Evolutionary conservation across 164 flowering plant genomes (phyloP).

Genomic region (Aristolochia fimbriata): DNA sequence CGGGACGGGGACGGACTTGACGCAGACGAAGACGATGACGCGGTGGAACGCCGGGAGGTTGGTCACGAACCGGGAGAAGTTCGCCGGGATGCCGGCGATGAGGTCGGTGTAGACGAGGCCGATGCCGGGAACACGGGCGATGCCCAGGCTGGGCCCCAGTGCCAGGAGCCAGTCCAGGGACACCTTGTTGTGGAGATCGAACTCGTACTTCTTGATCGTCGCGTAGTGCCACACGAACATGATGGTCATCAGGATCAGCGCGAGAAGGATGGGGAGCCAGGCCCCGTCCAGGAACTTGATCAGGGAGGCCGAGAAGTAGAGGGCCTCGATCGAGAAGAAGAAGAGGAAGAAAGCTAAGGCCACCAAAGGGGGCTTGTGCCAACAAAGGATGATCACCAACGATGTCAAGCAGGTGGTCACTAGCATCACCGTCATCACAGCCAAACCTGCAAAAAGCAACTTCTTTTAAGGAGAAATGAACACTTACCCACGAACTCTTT

Average conservation of each 20-base stretch:
- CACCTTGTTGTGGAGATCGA: constrained; percentile 93
- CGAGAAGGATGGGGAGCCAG: constrained; percentile 95
- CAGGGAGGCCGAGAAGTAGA: constrained; percentile 90
- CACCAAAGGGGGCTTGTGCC: constrained; percentile 77
- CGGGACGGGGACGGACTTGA: constrained; percentile 83
- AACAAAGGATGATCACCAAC: constrained; percentile 71
- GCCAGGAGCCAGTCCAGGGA: constrained; percentile 92
- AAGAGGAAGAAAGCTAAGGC: constrained; percentile 73
- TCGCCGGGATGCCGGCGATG: constrained; percentile 82
- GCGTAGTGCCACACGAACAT: constrained; percentile 95
- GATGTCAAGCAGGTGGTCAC: constrained; percentile 90
- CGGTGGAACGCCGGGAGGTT: constrained; percentile 94
- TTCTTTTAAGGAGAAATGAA: too few relatives aligned
- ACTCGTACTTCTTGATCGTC: constrained; percentile 82
- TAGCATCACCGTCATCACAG: constrained; percentile 91
- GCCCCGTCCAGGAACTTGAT: constrained; percentile 86
- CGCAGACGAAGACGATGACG: constrained; percentile 66
- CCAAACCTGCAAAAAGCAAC: constrained; percentile 70
- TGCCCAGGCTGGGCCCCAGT: constrained; percentile 78
- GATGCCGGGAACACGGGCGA: constrained; percentile 84
- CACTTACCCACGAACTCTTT: too few relatives aligned
- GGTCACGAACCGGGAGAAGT: constrained; percentile 88
- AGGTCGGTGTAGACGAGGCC: constrained; percentile 81
- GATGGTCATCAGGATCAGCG: constrained; percentile 70
- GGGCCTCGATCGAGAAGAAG: constrained; percentile 73